Evolutionary conservation across 2,329 filamentous ascomycete genomes (phyloP).

Genomic region (Neofusicoccum sp.): DNA sequence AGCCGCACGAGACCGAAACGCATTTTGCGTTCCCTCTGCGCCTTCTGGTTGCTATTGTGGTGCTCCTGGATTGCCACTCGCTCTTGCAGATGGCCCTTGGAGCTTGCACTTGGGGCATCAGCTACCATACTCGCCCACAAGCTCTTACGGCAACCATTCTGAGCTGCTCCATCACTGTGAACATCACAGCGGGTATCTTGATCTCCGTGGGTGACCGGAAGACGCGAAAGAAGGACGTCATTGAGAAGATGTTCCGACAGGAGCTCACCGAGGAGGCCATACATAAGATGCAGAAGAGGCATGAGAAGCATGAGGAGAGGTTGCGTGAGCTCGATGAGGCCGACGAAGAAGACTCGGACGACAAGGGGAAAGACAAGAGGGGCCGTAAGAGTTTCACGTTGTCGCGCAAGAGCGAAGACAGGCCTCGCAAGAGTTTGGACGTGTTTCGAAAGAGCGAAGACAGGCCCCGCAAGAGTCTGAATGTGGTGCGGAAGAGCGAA

Average conservation of each 20-base stretch:
- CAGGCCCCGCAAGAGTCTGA: background rate
- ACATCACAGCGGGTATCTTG: slow-evolving; percentile 71
- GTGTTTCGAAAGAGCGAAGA: slow-evolving; percentile 1
- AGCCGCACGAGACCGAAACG: slow-evolving; percentile 77
- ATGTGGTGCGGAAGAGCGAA: background rate
- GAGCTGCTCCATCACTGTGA: slow-evolving; percentile 71
- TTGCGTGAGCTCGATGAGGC: slow-evolving; percentile 5
- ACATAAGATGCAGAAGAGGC: slow-evolving; percentile 19
- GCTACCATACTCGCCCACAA: slow-evolving; percentile 65
- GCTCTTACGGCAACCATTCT: slow-evolving; percentile 79
- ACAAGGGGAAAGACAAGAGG: background rate
- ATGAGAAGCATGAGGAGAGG: slow-evolving; percentile 17
- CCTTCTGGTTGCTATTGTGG: slow-evolving; percentile 70
- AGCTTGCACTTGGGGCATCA: slow-evolving; percentile 72
- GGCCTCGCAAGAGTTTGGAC: slow-evolving; percentile 5
- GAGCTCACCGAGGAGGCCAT: slow-evolving; percentile 67
- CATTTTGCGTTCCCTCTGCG: slow-evolving; percentile 74
- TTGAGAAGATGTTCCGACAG: slow-evolving; percentile 71
- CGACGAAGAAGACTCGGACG: background rate
- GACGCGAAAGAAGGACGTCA: slow-evolving; percentile 79
- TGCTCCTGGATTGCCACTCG: slow-evolving; percentile 74
- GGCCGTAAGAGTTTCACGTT: slow-evolving; percentile 4
- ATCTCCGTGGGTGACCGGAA: slow-evolving; percentile 73
- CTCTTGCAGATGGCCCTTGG: slow-evolving; percentile 76
- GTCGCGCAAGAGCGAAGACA: slow-evolving; percentile 3